A percentile compares a stretch with the other conserved stretches of the same genome.
Conservation (phyloP, 345 rosid genomes). For the Camelina neglecta region DNA sequence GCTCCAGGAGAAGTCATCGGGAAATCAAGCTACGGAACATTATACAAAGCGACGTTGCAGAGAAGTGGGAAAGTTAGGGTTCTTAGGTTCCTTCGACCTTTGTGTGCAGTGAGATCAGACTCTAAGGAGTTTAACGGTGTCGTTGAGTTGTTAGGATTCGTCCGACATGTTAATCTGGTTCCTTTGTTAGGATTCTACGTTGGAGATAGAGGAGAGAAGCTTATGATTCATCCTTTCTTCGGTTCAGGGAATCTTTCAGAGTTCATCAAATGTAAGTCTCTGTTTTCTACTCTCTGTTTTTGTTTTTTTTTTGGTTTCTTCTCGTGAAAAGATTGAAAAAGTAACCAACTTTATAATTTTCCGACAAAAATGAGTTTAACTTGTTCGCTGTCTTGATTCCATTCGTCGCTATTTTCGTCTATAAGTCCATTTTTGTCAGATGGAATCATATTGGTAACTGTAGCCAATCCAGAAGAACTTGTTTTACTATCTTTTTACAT, state of each 20-base stretch:
- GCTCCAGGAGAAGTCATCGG: slow-evolving; percentile 95
- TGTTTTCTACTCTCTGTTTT: slow-evolving; percentile 14
- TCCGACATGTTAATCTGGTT: slow-evolving; percentile 71
- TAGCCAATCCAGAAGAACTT: slow-evolving; percentile 5
- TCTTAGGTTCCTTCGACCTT: slow-evolving; percentile 83
- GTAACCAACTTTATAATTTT: neutral
- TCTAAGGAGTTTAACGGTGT: slow-evolving; percentile 51
- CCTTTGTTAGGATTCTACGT: slow-evolving; percentile 83
- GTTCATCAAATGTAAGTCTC: slow-evolving; percentile 65
- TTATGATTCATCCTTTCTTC: slow-evolving; percentile 73
- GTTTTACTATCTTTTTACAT: neutral
- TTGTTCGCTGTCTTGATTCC: slow-evolving; percentile 24
- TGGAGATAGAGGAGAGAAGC: slow-evolving; percentile 86
- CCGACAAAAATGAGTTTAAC: neutral
- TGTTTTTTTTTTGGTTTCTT: neutral
- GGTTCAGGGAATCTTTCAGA: slow-evolving; percentile 64
- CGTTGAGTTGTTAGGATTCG: slow-evolving; percentile 58
- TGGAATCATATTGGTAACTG: slow-evolving; percentile 5
- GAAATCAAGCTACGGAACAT: slow-evolving; percentile 77
- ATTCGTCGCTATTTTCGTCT: neutral
- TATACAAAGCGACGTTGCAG: slow-evolving; percentile 77
- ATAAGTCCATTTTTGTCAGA: neutral
- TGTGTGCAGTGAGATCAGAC: slow-evolving; percentile 51
- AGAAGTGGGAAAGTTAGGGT: slow-evolving; percentile 54
- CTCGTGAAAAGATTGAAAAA: slow-evolving; percentile 13